Percentiles rank a stretch among this genome's conserved stretches.
phyloP scores from a whole-genome alignment of 805 yeast genomes.

The Geotrichum ghanense region DNA sequence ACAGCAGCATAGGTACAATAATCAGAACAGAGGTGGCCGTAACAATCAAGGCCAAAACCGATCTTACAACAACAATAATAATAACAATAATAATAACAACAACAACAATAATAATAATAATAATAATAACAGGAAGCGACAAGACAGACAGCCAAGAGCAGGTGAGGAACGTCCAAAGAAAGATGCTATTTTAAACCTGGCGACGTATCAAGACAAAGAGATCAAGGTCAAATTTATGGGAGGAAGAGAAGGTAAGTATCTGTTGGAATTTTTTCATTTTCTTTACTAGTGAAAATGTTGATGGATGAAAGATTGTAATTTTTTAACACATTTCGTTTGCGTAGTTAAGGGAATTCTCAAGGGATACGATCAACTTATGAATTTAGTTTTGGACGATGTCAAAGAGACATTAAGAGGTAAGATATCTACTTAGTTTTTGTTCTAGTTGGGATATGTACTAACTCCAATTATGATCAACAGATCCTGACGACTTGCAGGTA shows the following conservation, averaged over 20 bases:
- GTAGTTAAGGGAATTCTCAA: constrained; percentile 61
- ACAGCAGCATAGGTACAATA: constrained; percentile 10
- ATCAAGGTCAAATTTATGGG: constrained; percentile 75
- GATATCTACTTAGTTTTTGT: constrained; percentile 14
- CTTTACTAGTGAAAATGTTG: neutral
- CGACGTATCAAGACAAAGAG: constrained; percentile 59
- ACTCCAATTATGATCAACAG: constrained; percentile 20
- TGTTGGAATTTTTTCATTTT: constrained; percentile 6
- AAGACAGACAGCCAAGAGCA: constrained; percentile 11
- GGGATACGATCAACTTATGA: constrained; percentile 95
- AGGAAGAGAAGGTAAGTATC: constrained; percentile 47
- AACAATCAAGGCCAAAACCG: constrained; percentile 12
- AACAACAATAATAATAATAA: constrained; percentile 12
- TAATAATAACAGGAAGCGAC: constrained; percentile 14
- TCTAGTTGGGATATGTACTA: constrained; percentile 2
- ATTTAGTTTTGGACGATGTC: constrained; percentile 54
- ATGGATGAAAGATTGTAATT: too few species aligned
- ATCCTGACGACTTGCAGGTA: constrained; percentile 49
- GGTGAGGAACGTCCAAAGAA: constrained; percentile 53
- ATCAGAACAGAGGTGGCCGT: constrained; percentile 9
- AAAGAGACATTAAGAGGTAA: constrained; percentile 49
- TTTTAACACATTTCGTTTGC: too few species aligned
- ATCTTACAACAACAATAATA: constrained; percentile 10
- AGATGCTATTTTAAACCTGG: constrained; percentile 77
- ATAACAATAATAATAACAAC: constrained; percentile 13